Conservation (phyloP, 2,329 filamentous ascomycete species). For the Fusarium redolens region DNA sequence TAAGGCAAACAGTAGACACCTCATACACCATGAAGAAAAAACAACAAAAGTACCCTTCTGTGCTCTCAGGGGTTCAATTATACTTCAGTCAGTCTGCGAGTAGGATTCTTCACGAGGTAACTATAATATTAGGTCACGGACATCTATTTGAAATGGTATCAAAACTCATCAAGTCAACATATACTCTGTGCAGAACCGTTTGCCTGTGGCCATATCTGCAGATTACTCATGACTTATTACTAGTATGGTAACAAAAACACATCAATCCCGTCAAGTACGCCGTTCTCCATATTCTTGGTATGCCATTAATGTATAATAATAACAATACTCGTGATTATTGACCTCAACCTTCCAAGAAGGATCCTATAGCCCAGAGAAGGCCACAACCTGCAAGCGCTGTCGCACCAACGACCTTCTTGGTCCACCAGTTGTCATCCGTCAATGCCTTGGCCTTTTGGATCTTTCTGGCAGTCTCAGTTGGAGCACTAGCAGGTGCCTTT, state of each 20-base stretch:
- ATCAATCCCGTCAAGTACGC: conserved; percentile 5
- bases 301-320: conserved; percentile 2
- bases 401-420: conserved; percentile 71
- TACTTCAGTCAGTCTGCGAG: no score
- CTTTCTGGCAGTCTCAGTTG: conserved; percentile 47
- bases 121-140: not conserved
- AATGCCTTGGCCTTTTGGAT: conserved; percentile 65
- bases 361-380: conserved; percentile 68
- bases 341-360: conserved; percentile 58
- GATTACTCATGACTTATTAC: not conserved
- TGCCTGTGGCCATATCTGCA: not conserved
- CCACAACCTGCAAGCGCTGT: conserved; percentile 71
- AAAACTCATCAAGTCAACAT: not conserved
- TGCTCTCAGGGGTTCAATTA: not conserved
- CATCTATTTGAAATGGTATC: not conserved
- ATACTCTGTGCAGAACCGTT: not conserved
- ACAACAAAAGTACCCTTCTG: not conserved
- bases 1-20: conserved; percentile 24
- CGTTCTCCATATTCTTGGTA: conserved; percentile 11
- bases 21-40: not conserved
- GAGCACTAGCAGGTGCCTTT: conserved; percentile 44
- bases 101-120: not conserved
- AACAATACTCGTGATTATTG: not conserved
- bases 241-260: conserved; percentile 1
- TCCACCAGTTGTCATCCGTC: conserved; percentile 74